phyloP scores from a whole-genome alignment of 2,329 filamentous ascomycete species.

The Ustilaginoidea virens region DNA sequence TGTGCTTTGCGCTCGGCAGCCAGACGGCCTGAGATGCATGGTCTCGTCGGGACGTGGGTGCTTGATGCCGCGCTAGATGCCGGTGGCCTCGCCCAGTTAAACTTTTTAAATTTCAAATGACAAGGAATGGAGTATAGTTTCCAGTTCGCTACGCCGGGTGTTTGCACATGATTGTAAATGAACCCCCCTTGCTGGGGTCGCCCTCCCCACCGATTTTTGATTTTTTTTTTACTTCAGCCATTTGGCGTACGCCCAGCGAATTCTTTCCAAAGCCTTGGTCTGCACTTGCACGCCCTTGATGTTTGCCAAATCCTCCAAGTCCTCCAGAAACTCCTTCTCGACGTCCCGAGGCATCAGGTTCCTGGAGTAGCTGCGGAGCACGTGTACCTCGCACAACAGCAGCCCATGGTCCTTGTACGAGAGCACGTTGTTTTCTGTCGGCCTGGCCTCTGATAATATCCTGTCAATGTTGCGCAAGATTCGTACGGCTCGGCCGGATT shows the following conservation, averaged over 20 bases:
- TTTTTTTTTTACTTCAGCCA: constrained; percentile 40
- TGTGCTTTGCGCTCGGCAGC: too few species aligned
- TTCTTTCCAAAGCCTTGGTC: constrained; percentile 62
- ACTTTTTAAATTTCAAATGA: too few species aligned
- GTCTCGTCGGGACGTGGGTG: too few species aligned
- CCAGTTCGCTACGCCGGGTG: too few species aligned
- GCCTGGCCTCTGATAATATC: constrained; percentile 52
- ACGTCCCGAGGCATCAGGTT: constrained; percentile 58
- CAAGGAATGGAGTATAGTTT: too few species aligned
- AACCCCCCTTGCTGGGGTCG: too few species aligned
- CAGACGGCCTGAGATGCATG: too few species aligned
- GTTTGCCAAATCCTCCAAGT: constrained; percentile 74
- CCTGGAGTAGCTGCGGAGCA: constrained; percentile 48
- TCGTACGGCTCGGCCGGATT: constrained; percentile 56
- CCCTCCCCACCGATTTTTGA: background rate
- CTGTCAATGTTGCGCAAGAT: constrained; percentile 81
- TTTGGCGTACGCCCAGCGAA: constrained; percentile 78
- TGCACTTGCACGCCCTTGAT: constrained; percentile 68
- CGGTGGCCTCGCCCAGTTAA: too few species aligned
- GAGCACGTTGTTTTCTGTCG: constrained; percentile 57
- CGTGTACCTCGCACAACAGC: constrained; percentile 77
- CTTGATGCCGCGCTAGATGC: too few species aligned
- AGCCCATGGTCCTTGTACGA: constrained; percentile 88
- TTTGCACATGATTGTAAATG: too few species aligned
- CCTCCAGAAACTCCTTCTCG: constrained; percentile 74